These are phyloP conservation scores for Ceratobasidium sp. DNA, from an alignment of 1,284 basidiomycete species.

Conservation along the genomic window DNA sequence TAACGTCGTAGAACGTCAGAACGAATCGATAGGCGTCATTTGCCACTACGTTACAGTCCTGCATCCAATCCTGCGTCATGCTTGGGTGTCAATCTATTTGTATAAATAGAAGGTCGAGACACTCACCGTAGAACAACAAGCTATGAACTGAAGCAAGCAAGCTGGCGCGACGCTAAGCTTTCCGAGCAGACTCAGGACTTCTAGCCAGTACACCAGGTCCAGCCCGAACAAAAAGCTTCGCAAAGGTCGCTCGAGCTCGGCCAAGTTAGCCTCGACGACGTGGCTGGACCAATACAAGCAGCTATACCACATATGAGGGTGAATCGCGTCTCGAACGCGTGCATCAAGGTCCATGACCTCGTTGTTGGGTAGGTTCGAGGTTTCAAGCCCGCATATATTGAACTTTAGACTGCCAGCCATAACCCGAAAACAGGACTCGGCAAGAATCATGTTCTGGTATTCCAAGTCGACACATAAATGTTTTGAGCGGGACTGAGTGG, in stretches of 20 bases:
- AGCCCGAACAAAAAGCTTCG: background rate
- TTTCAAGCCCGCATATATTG: constrained; percentile 32
- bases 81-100: no score
- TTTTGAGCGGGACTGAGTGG: background rate
- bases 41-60: background rate
- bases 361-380: constrained; percentile 9
- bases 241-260: background rate
- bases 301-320: constrained; percentile 13
- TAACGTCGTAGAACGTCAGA: constrained; percentile 1
- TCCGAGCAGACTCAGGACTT: constrained; percentile 30
- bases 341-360: background rate
- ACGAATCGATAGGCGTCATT: background rate
- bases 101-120: no score
- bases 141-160: background rate
- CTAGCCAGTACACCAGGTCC: constrained; percentile 30
- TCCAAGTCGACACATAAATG: background rate
- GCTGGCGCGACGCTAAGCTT: constrained; percentile 3
- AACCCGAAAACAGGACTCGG: background rate
- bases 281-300: constrained; percentile 30
- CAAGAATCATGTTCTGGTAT: constrained; percentile 12
- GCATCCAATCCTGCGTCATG: no score
- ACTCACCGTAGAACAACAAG: background rate
- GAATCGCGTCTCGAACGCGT: background rate
- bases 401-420: constrained; percentile 3
- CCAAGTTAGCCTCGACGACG: background rate